Conservation (phyloP, 768 basidiomycete species). For the Mycena latifolia region DNA sequence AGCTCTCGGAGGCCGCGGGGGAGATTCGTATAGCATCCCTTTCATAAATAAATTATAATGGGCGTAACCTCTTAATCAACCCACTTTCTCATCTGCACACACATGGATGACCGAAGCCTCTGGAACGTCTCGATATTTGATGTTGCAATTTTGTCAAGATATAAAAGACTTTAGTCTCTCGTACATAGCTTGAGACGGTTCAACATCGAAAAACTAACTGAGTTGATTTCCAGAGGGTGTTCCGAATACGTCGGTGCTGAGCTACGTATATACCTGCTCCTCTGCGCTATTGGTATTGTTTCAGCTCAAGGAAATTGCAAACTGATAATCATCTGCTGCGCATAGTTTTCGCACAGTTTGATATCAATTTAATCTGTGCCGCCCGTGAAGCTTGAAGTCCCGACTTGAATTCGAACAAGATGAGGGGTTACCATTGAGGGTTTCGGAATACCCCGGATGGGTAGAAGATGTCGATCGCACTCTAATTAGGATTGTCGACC, state of each 20-base stretch:
- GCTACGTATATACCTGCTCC: too few species aligned
- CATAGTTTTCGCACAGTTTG: conserved; percentile 1
- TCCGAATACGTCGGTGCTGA: too few species aligned
- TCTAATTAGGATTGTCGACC: too few species aligned
- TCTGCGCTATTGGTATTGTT: background rate
- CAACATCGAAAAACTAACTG: too few species aligned
- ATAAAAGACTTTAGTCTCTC: background rate
- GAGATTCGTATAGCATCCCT: background rate
- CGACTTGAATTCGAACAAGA: too few species aligned
- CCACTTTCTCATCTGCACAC: background rate
- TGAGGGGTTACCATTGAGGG: too few species aligned
- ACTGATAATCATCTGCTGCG: conserved; percentile 13
- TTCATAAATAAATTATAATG: background rate
- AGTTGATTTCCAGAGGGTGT: too few species aligned
- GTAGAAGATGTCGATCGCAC: background rate
- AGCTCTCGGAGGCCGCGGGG: background rate
- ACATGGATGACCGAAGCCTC: conserved; percentile 1
- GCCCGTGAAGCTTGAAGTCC: background rate
- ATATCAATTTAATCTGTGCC: conserved; percentile 5
- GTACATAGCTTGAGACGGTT: too few species aligned
- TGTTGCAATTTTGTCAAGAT: conserved; percentile 2
- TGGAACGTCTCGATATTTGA: background rate
- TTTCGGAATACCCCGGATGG: background rate
- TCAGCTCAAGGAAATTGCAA: background rate
- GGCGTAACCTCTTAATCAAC: background rate